Percentiles rank a stretch among this genome's conserved stretches.
Evolutionary conservation across 2,329 filamentous ascomycete genomes (phyloP).

Genomic region (Fusarium sp.): DNA sequence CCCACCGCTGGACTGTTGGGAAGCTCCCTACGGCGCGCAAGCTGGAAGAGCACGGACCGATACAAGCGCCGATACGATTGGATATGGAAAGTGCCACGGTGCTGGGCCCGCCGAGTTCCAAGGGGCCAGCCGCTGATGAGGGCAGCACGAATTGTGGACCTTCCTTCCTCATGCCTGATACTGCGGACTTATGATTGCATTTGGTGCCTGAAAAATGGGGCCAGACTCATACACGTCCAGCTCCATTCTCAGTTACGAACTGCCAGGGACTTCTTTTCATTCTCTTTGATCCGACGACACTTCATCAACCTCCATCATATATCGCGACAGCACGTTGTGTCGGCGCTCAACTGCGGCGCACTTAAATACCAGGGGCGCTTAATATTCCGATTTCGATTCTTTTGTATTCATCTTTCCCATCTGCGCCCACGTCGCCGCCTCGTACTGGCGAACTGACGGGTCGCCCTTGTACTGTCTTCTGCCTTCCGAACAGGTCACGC

Average conservation of each 20-base stretch:
- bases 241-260: conserved; percentile 40
- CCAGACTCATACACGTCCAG: conserved; percentile 39
- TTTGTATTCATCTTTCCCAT: conserved; percentile 30
- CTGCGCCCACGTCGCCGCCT: conserved; percentile 27
- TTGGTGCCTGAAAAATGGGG: conserved; percentile 51
- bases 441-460: conserved; percentile 27
- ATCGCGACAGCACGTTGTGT: conserved; percentile 43
- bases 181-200: conserved; percentile 22
- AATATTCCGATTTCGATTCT: conserved; percentile 30
- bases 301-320: conserved; percentile 49
- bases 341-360: conserved; percentile 37
- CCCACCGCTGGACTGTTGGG: conserved; percentile 15
- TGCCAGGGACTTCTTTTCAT: conserved; percentile 49
- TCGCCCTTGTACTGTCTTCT: conserved; percentile 40
- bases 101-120: conserved; percentile 22
- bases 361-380: conserved; percentile 39
- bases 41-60: conserved; percentile 46
- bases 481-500: conserved; percentile 42
- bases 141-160: conserved; percentile 21
- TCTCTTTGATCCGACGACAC: conserved; percentile 46
- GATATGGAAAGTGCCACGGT: conserved; percentile 24
- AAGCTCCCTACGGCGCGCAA: conserved; percentile 41
- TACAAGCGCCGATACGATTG: conserved; percentile 44
- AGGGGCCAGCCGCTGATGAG: conserved; percentile 27
- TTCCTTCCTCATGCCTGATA: conserved; percentile 1